Percentiles rank a stretch among this genome's conserved stretches.
phyloP scores from a whole-genome alignment of 192 early-diverging fungal genomes.

The Rhizophagus sp. region DNA sequence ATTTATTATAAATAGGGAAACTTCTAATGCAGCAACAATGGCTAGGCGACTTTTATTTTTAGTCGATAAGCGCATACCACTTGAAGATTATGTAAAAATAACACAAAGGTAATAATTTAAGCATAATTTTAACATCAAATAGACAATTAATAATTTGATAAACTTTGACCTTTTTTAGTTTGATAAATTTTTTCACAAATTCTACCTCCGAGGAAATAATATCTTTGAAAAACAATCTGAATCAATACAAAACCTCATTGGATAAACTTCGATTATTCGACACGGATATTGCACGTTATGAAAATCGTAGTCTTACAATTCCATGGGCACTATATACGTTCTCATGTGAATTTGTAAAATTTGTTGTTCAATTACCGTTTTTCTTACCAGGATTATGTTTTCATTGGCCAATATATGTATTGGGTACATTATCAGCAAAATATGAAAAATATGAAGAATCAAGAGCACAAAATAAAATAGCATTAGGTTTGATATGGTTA shows the following conservation, averaged over 20 bases:
- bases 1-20: constrained; percentile 38
- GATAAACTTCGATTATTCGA: constrained; percentile 33
- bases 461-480: constrained; percentile 50
- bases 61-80: constrained; percentile 29
- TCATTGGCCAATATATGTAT: constrained; percentile 46
- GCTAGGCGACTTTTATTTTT: constrained; percentile 45
- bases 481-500: constrained; percentile 38
- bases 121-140: too few relatives aligned
- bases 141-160: too few relatives aligned
- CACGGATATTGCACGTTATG: constrained; percentile 42
- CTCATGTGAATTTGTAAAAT: constrained; percentile 26
- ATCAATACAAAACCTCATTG: constrained; percentile 38
- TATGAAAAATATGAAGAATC: constrained; percentile 48
- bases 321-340: constrained; percentile 33
- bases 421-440: constrained; percentile 41
- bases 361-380: constrained; percentile 39
- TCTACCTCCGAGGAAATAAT: constrained; percentile 22
- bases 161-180: not conserved
- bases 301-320: constrained; percentile 36
- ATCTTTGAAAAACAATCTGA: constrained; percentile 35
- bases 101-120: constrained; percentile 45
- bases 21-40: constrained; percentile 41
- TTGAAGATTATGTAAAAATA: constrained; percentile 45
- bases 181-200: constrained; percentile 23
- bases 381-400: constrained; percentile 45